These are phyloP conservation scores for Globisporangium mamillatum DNA, from an alignment of 352 stramenopile species.

Conservation along the genomic window DNA sequence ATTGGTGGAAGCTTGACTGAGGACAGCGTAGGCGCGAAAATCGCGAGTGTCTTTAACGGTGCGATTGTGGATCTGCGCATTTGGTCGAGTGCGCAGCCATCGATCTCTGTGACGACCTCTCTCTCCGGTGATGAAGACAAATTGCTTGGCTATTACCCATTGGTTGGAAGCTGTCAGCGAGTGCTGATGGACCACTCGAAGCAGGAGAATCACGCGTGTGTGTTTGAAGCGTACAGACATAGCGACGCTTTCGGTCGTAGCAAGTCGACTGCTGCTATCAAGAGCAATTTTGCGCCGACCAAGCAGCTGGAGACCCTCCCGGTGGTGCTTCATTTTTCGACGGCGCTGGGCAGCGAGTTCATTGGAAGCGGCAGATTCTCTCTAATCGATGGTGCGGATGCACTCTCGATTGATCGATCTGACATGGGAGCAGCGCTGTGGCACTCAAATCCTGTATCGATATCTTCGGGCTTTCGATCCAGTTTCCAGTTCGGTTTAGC, in stretches of 20 bases:
- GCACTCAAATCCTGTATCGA: slow-evolving; percentile 28
- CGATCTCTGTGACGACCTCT: slow-evolving; percentile 9
- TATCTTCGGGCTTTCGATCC: slow-evolving; percentile 54
- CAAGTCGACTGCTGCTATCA: slow-evolving; percentile 3
- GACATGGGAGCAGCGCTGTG: slow-evolving; percentile 45
- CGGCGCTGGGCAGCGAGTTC: slow-evolving; percentile 37
- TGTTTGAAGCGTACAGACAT: slow-evolving; percentile 40
- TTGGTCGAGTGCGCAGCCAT: slow-evolving; percentile 41
- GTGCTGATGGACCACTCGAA: slow-evolving; percentile 68
- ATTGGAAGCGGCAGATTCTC: slow-evolving; percentile 41
- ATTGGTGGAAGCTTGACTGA: slow-evolving; percentile 50
- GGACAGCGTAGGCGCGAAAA: slow-evolving; percentile 22
- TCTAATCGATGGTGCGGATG: slow-evolving; percentile 22
- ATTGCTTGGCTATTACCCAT: slow-evolving; percentile 70
- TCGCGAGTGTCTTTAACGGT: slow-evolving; percentile 50
- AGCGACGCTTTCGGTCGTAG: slow-evolving; percentile 4
- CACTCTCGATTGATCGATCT: slow-evolving; percentile 26
- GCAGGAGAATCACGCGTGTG: slow-evolving; percentile 70
- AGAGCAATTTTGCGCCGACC: slow-evolving; percentile 30
- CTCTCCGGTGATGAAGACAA: slow-evolving; percentile 39
- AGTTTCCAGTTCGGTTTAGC: slow-evolving; percentile 30
- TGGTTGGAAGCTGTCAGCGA: slow-evolving; percentile 61
- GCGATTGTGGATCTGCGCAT: slow-evolving; percentile 67
- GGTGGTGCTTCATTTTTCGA: slow-evolving; percentile 38
- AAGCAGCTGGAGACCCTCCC: slow-evolving; percentile 29